These are phyloP conservation scores for Clarireedia hainanense DNA, from an alignment of 2,329 filamentous ascomycete genomes.

Conservation along the genomic window DNA sequence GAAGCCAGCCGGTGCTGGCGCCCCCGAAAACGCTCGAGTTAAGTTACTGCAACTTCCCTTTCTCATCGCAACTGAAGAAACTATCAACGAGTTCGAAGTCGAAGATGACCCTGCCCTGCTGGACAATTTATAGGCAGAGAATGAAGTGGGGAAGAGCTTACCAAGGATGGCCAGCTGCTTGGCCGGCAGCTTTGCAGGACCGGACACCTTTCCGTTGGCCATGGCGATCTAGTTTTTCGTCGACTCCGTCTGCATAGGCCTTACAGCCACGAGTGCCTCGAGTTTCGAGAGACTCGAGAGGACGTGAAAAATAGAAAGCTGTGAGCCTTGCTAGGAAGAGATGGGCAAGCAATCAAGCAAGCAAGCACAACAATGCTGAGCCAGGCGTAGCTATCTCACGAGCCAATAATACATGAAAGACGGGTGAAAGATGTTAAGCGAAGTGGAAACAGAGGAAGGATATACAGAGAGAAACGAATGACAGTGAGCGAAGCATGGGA, in stretches of 20 bases:
- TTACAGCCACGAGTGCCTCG: neutral
- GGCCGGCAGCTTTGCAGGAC: conserved; percentile 56
- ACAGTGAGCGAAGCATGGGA: neutral
- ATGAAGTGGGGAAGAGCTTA: conserved; percentile 35
- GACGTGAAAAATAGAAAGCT: too few species aligned
- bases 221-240: conserved; percentile 4
- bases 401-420: too few species aligned
- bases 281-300: neutral
- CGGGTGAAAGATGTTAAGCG: neutral
- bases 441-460: neutral
- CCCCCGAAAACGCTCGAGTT: neutral
- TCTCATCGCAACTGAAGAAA: neutral
- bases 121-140: neutral
- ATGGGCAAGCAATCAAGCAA: too few species aligned
- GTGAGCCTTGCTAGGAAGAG: too few species aligned
- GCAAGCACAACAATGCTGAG: too few species aligned
- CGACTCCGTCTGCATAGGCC: neutral
- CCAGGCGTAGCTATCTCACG: too few species aligned
- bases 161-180: conserved; percentile 72
- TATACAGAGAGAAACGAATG: neutral
- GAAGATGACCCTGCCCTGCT: conserved; percentile 2
- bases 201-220: conserved; percentile 22
- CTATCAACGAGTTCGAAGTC: conserved; percentile 4
- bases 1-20: neutral
- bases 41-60: neutral